Evolutionary conservation across 768 basidiomycete species (phyloP), one percentile per base, ranked within the genome.

Genomic region (Ramaria rubella): DNA sequence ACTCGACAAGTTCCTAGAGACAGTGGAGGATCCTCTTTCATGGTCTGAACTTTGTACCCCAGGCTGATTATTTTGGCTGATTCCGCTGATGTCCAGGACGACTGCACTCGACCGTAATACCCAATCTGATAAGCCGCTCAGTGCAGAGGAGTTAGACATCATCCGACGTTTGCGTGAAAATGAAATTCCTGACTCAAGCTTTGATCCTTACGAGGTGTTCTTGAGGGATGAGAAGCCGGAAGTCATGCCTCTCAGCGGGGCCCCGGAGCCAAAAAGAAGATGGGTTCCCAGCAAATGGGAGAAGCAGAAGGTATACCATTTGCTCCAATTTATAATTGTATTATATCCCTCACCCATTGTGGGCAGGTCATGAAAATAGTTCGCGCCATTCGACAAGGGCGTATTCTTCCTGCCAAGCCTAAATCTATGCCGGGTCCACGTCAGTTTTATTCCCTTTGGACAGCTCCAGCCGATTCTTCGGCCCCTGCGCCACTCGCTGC

Each of bases 271-370:
- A 19, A 99, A 99, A 72, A 81, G 92, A 53, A 81, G 96, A 46
- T 99, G 94, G 85, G 80, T 97, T 12, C 92, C 94, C 14, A 95
- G 92, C 73, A 98, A 94, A 75, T 99, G 96, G 96, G 96, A 98
- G 73, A 97, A 96, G 72, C 86, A 96, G 79, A 99, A 99, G 82
- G 94, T 92, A 64, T 15, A 26, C 24, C 21, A 24, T n/a, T 24
- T 48, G 14, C 15, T 30, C 23, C 21, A 21, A 24, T 43, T 5
- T 6, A 26, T n/a, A 12, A 23, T 21, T 26, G 15, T 56, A 19
- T 56, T 29, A 2, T 52, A 8, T 11, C n/a, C 14, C 21, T 17
- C 24, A 43, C 51, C 55, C 29, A 6, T 21, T n/a, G n/a, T n/a
- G n/a, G n/a, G 30, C 61, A 96, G 94, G 83, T 99, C 62, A 94